Evolutionary conservation across 2,329 filamentous ascomycete species (phyloP).

Genomic region (Tolypocladium guangdongense): DNA sequence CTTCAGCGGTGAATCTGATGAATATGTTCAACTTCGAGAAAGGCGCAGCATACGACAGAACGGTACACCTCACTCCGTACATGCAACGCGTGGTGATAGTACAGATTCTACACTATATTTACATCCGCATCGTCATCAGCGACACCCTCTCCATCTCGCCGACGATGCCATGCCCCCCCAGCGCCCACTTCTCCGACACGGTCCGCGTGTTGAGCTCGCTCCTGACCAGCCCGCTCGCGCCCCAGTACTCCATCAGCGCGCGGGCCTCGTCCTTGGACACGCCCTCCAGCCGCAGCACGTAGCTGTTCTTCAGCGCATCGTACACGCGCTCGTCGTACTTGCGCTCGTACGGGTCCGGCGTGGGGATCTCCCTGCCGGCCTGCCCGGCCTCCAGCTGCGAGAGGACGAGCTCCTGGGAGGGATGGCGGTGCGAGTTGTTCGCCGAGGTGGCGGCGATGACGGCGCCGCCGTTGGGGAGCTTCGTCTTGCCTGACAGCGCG

Average conservation of each 20-base stretch:
- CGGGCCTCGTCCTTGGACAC: slow-evolving; percentile 65
- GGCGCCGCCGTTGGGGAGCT: slow-evolving; percentile 63
- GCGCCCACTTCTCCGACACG: slow-evolving; percentile 73
- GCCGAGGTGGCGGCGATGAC: slow-evolving; percentile 64
- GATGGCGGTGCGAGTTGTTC: slow-evolving; percentile 55
- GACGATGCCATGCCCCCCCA: slow-evolving; percentile 70
- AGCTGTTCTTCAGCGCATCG: slow-evolving; percentile 37
- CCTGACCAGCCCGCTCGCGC: slow-evolving; percentile 69
- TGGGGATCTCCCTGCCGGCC: slow-evolving; percentile 25
- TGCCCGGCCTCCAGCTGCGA: slow-evolving; percentile 38
- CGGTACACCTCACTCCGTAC: background rate
- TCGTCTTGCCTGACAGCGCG: slow-evolving; percentile 50
- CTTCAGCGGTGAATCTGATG: background rate
- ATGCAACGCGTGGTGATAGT: slow-evolving; percentile 5
- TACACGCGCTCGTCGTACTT: slow-evolving; percentile 48
- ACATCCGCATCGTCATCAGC: slow-evolving; percentile 37
- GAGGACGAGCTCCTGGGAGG: slow-evolving; percentile 59
- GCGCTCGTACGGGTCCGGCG: slow-evolving; percentile 41
- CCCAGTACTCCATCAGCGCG: slow-evolving; percentile 86
- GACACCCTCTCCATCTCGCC: slow-evolving; percentile 72
- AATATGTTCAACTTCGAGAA: background rate
- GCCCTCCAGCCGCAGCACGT: slow-evolving; percentile 50
- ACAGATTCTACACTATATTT: slow-evolving; percentile 17
- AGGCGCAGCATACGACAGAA: background rate
- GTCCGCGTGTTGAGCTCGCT: slow-evolving; percentile 56